Base-by-base conservation (phyloP, 2,329 filamentous ascomycete genomes). In the Penicillium sp. region DNA sequence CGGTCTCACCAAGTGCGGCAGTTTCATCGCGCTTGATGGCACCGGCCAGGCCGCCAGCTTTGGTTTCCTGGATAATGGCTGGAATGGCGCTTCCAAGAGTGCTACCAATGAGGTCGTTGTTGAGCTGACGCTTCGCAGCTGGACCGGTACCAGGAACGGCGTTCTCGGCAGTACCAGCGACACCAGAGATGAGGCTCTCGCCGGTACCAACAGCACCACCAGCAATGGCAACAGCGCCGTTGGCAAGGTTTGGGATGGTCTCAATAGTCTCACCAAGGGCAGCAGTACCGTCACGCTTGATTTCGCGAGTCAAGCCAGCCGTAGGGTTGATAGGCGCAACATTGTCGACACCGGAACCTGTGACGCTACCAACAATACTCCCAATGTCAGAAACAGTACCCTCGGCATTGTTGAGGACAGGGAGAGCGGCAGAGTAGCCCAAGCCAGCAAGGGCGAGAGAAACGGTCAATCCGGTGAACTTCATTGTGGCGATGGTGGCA, bases 381-480 rank as follows among this genome's bases (percentile, higher is more conserved):
- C 54, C 53, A n/a, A 64, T 4, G 10, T 42, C 54, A 23, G 46
- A 19, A 47, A 62, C 41, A 10, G 47, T 50, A 15, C 45, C 40
- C 6, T 54, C 43, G 25, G 59, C 38, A 17, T 42, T 41, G 33
- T 52, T 49, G 29, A 64, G 38, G 25, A 45, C 21, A 29, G 73
- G 71, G 31, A 75, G 59, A 43, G 69, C 70, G 35, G 66, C 67
- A 31, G 71, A 65, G 40, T 67, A 69, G 46, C 66, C 67, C 59
- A 67, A 57, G 61, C 71, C 62, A 54, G 67, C 68, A 52, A 74
- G 42, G 42, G 71, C 71, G 27, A 75, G 61, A 37, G 71, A 68
- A 53, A 69, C 54, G 41, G 69, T 48, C 51, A 75, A 62, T 65
- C 69, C 69, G 62, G 70, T 69, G 68, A 75, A 70, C 70, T 74